phyloP scores from a whole-genome alignment of 176 grass and related monocot genomes.

The Oryza coarctata region DNA sequence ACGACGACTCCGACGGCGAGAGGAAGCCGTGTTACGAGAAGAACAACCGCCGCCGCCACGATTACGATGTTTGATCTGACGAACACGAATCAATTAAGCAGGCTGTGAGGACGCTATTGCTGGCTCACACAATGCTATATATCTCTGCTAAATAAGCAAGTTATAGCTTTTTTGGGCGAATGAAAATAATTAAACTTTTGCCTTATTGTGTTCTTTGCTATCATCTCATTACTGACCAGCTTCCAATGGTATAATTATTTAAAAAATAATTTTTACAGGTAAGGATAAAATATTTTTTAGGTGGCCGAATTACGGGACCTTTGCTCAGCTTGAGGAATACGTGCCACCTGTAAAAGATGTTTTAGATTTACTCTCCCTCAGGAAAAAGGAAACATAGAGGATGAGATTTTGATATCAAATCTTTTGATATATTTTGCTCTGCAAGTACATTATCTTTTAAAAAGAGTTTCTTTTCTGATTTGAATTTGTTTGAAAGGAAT shows the following conservation, averaged over 20 bases:
- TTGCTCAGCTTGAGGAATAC: no score
- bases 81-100: background rate
- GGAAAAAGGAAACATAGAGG: no score
- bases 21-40: conserved; percentile 40
- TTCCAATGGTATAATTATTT: background rate
- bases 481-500: no score
- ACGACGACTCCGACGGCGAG: conserved; percentile 24
- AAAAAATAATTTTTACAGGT: no score
- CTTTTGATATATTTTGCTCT: no score
- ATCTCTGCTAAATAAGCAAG: background rate
- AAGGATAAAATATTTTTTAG: no score
- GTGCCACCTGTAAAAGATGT: no score
- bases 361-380: no score
- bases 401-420: no score
- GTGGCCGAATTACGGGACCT: no score
- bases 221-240: background rate
- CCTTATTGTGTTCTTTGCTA: background rate
- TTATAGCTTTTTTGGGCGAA: background rate
- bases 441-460: no score
- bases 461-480: no score
- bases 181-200: background rate
- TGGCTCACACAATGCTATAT: background rate
- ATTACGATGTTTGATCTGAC: conserved; percentile 38
- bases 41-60: conserved; percentile 36
- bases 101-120: background rate